Evolutionary conservation across 208 protist species (phyloP), one percentile per base, ranked within the genome.

Genomic region (Chromosphaera perkinsii): DNA sequence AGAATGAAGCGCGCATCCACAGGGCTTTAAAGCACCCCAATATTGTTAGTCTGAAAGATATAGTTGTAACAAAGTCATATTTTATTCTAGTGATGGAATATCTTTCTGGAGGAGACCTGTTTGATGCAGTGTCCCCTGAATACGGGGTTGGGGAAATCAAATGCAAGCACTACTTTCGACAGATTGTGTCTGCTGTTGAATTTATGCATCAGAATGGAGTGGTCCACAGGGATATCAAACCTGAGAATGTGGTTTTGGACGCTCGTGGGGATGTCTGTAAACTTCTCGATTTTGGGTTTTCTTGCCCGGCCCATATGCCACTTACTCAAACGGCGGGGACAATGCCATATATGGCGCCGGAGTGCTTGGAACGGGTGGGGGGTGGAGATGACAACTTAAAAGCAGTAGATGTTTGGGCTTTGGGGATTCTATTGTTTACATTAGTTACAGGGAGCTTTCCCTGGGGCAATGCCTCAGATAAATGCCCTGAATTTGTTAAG

Each of bases 81-180:
- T 59, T 63, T 48, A 39, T 70, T 4, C 12, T 70, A 9, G 65
- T 70, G 12, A 10, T 48, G n/a, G 65, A 70, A 31, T 60, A 70
- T 32, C 5, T 59, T 22, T 36, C 3, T 2, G 51, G 51, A 20
- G 65, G 65, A 27, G 65, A 70, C 39, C 26, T 70, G 24, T 62
- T 70, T 37, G 51, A 60, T 37, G 5, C 32, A 17, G 52, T 70
- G 10, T 35, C 24, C 7, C 52, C 52, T 14, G 32, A 70, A 32
- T 7, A 43, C 20, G 65, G 65, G 12, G 51, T 55, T 27, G 24
- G 3, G 33, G 51, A 60, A 27, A 32, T 52, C 7, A 20, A 43
- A 20, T 49, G 52, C 7, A 17, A 62, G 7, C 3, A 3, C 4
- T 61, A 70, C 40, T 24, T 70, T 10, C 12, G 31, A 3, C 65